Conservation (phyloP, 208 protist genomes). For the Trypanosoma avium region DNA sequence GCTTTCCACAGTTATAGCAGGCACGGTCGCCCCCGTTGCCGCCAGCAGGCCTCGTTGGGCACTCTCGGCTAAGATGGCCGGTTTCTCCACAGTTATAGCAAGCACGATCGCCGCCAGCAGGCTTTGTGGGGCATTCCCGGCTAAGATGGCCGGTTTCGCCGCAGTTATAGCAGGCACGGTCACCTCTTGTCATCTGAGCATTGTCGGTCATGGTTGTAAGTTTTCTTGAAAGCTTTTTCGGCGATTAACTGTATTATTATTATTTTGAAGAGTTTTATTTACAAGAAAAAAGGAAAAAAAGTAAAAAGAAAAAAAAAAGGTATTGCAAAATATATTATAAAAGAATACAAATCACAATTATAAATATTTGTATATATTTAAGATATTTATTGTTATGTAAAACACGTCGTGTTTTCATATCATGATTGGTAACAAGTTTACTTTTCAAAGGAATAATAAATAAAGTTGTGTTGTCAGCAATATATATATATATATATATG, state of each 20-base stretch:
- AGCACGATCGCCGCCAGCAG: conserved; percentile 53
- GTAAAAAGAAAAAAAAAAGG: not conserved
- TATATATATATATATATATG: too few species aligned
- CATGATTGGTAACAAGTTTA: too few species aligned
- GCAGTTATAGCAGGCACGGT: conserved; percentile 41
- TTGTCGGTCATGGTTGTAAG: conserved; percentile 15
- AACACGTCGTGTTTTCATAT: too few species aligned
- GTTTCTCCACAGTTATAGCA: conserved; percentile 89
- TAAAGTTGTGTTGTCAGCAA: too few species aligned
- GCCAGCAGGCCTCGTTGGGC: conserved; percentile 53
- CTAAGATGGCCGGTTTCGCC: conserved; percentile 83
- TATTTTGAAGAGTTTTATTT: too few species aligned
- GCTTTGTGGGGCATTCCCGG: conserved; percentile 79
- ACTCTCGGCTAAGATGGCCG: conserved; percentile 84
- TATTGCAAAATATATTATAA: not conserved
- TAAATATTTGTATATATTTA: too few species aligned
- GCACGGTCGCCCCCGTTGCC: conserved; percentile 40
- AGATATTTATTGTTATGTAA: not conserved
- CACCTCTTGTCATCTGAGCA: conserved; percentile 11
- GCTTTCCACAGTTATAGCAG: conserved; percentile 66
- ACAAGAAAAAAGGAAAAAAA: not conserved
- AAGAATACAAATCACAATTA: not conserved
- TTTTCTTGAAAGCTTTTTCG: not conserved
- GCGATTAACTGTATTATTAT: too few species aligned
- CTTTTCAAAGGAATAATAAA: too few species aligned